A percentile compares a stretch with the other conserved stretches of the same genome.
Conservation (phyloP, 768 basidiomycete genomes). For the Naematelia encephala region DNA sequence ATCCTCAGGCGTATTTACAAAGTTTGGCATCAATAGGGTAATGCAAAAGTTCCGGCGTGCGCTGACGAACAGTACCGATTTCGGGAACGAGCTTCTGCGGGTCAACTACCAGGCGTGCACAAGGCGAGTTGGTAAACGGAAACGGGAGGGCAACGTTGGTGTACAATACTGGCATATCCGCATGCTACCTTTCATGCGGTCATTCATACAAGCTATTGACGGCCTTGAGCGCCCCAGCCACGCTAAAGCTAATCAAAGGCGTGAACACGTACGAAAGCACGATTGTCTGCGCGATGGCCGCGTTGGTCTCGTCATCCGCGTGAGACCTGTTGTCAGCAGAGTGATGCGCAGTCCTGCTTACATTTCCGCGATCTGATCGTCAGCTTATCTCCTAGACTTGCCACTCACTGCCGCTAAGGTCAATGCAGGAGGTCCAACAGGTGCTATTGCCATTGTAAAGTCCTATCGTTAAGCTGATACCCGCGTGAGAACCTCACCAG, state of each 20-base stretch:
- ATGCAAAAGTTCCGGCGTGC: background rate
- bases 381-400: background rate
- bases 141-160: background rate
- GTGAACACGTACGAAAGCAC: constrained; percentile 43
- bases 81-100: constrained; percentile 72
- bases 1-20: constrained; percentile 60
- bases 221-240: constrained; percentile 37
- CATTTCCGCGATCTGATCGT: constrained; percentile 22
- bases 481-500: constrained; percentile 22
- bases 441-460: constrained; percentile 41
- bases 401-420: constrained; percentile 44
- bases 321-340: constrained; percentile 36
- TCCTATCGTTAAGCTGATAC: constrained; percentile 24
- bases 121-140: constrained; percentile 80
- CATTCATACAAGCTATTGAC: constrained; percentile 25
- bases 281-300: constrained; percentile 44
- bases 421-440: constrained; percentile 49
- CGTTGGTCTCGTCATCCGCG: constrained; percentile 35
- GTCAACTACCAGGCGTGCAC: constrained; percentile 79
- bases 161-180: too few relatives aligned
- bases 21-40: background rate
- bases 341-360: background rate
- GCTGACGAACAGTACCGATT: constrained; percentile 73
- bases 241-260: constrained; percentile 39
- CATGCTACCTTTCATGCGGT: background rate